Conservation (phyloP, 768 basidiomycete species). For the Hericium erinaceus region DNA sequence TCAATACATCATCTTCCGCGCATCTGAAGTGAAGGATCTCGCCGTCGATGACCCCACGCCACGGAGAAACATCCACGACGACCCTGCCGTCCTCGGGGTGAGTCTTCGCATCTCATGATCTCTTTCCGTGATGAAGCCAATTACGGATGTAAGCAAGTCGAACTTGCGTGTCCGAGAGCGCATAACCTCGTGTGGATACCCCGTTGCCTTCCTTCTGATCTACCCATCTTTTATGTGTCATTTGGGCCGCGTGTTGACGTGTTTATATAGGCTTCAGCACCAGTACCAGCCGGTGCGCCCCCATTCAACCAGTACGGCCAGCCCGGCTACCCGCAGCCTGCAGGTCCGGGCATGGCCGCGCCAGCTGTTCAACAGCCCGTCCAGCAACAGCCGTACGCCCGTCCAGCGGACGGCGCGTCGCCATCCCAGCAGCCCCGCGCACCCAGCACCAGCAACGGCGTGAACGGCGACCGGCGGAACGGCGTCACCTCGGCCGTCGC, state of each 20-base stretch:
- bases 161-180: slow-evolving; percentile 34
- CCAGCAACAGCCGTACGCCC: slow-evolving; percentile 6
- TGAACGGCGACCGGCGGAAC: background rate
- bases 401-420: background rate
- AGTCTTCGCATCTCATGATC: slow-evolving; percentile 23
- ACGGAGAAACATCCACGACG: slow-evolving; percentile 63
- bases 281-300: slow-evolving; percentile 30
- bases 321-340: slow-evolving; percentile 16
- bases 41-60: slow-evolving; percentile 62
- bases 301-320: slow-evolving; percentile 16
- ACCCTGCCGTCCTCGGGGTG: slow-evolving; percentile 78
- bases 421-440: background rate
- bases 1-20: slow-evolving; percentile 85
- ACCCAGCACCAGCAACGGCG: background rate
- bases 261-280: slow-evolving; percentile 38
- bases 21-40: slow-evolving; percentile 85
- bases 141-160: slow-evolving; percentile 36
- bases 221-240: background rate
- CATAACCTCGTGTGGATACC: slow-evolving; percentile 37
- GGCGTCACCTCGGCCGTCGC: slow-evolving; percentile 27
- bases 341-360: slow-evolving; percentile 15
- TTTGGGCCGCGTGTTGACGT: slow-evolving; percentile 1
- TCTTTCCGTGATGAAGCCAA: slow-evolving; percentile 29
- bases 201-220: slow-evolving; percentile 58
- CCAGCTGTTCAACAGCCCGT: slow-evolving; percentile 15